phyloP scores from a whole-genome alignment of 148 eudicot species.

The Cornus florida region DNA sequence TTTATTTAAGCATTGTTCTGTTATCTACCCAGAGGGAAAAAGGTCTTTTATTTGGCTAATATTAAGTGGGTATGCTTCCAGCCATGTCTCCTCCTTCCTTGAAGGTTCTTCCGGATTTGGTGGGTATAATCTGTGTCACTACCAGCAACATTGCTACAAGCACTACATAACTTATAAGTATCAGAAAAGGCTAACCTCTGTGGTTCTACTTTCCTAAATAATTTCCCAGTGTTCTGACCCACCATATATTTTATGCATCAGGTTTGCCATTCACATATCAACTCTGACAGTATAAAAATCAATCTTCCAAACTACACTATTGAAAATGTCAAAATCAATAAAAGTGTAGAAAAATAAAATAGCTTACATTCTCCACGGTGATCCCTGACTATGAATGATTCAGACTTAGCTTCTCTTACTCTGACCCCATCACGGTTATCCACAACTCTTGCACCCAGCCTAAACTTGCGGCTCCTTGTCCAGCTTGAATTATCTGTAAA shows the following conservation, averaged over 20 bases:
- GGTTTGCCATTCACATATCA: neutral
- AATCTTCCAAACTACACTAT: neutral
- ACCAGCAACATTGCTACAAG: too few relatives aligned
- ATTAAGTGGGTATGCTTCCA: neutral
- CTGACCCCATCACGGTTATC: slow-evolving; percentile 51
- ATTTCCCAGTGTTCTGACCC: neutral
- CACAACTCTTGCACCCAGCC: slow-evolving; percentile 69
- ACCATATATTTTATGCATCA: neutral
- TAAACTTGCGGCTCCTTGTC: slow-evolving; percentile 78
- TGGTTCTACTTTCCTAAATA: neutral
- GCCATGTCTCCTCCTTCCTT: neutral
- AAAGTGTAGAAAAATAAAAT: neutral
- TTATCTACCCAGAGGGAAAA: neutral
- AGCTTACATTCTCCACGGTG: slow-evolving; percentile 84
- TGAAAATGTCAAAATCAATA: neutral
- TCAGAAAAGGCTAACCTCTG: neutral
- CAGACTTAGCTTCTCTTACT: slow-evolving; percentile 77
- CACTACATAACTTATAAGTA: too few relatives aligned
- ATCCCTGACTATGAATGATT: slow-evolving; percentile 74
- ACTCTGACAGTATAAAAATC: neutral
- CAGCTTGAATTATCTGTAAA: slow-evolving; percentile 82
- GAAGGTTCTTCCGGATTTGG: neutral
- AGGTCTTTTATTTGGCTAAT: neutral
- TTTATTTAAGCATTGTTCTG: neutral
- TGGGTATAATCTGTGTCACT: neutral